Evolutionary conservation across 2,329 filamentous ascomycete genomes (phyloP), one percentile per base, ranked within the genome.

Genomic region (Alternaria hordeiaustralica): DNA sequence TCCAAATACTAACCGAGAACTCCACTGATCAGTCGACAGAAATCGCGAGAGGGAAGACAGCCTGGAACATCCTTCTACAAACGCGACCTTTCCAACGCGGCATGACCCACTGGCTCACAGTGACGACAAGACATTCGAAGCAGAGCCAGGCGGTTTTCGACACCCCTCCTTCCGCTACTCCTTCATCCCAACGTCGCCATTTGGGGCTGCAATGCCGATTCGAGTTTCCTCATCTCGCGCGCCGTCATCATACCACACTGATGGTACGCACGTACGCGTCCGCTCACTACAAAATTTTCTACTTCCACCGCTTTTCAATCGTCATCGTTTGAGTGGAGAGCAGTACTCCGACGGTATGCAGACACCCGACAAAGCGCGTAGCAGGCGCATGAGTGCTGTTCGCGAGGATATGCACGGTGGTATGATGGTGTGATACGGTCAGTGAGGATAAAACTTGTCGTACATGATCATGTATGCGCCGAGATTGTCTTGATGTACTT

Each of bases 111-210:
- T 8, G 2, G 36, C n/a, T 21, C n/a, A 1, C 12, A 12, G 18
- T 6, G 18, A 50, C 11, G 26, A 51, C 26, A 51, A 51, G 15
- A 7, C 15, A 1, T 54, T 2, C 7, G 51, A 54, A 23, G 9
- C 54, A 20, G 54, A 56, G 4, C 26, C 41, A 20, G 18, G 3
- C n/a, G n/a, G 0, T 4, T 21, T 18, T 25, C 25, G 26, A 21
- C 54, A 45, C 41, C 54, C 54, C 5, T 25, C 36, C 10, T 56
- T 56, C 23, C 54, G 54, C 7, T 56, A 56, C 43, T 56, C 54
- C 0, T 56, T 56, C 54, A 45, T 56, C 3, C 43, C 54, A 9
- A 43, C 54, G 1, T 56, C 54, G 18, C 54, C 54, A 11, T 56
- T 56, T 20, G 54, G 54, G 3, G 54, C 54, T 15, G 25, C 7